Conservation (phyloP, 1,284 basidiomycete genomes). For the Cutaneotrichosporon sp. region DNA sequence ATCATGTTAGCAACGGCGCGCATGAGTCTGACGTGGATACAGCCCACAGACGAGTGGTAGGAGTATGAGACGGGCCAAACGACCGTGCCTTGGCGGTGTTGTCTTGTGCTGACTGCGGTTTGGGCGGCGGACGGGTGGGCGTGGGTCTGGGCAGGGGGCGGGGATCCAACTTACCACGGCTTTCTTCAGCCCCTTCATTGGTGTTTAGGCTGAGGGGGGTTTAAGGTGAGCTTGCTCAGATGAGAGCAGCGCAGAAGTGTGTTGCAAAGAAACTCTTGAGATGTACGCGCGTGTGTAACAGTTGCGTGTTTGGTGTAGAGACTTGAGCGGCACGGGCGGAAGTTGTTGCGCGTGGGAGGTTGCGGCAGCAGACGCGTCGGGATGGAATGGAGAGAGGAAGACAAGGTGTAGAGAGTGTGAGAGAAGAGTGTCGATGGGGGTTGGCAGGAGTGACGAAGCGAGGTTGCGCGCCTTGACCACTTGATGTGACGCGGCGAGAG, state of each 20-base stretch:
- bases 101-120: background rate
- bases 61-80: background rate
- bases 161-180: slow-evolving; percentile 62
- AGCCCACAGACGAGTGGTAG: background rate
- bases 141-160: background rate
- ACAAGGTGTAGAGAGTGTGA: background rate
- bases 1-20: background rate
- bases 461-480: slow-evolving; percentile 2
- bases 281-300: background rate
- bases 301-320: background rate
- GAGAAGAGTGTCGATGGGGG: slow-evolving; percentile 1
- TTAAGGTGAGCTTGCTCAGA: background rate
- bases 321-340: background rate
- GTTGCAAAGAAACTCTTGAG: background rate
- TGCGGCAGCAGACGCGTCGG: background rate
- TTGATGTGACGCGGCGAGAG: slow-evolving; percentile 4
- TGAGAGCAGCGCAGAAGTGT: background rate
- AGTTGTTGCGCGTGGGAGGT: background rate
- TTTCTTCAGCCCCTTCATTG: slow-evolving; percentile 88
- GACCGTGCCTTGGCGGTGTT: background rate
- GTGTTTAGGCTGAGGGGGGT: slow-evolving; percentile 13
- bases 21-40: background rate
- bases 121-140: background rate
- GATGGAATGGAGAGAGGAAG: background rate
- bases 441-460: background rate